Evolutionary conservation across 1,139 yeast species (phyloP).

Genomic region (Sugiyamaella pinicola): DNA sequence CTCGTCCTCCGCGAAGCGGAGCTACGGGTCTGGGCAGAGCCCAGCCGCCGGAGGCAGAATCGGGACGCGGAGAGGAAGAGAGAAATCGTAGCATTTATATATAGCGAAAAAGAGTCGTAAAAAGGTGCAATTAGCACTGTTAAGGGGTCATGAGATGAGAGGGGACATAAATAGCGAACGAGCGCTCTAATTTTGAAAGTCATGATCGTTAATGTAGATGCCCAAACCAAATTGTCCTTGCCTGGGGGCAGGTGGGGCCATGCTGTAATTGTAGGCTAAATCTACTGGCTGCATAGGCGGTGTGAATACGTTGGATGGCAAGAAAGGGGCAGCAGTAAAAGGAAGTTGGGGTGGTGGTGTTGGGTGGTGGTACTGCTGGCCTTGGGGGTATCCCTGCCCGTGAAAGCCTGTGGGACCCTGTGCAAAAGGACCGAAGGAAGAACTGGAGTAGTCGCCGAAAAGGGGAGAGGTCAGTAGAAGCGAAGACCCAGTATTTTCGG

Average conservation of each 20-base stretch:
- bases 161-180: conserved; percentile 1
- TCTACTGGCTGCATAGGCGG: conserved; percentile 1
- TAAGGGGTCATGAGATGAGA: conserved; percentile 12
- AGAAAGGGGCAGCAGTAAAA: not conserved
- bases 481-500: not conserved
- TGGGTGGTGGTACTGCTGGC: not conserved
- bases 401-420: not conserved
- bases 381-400: not conserved
- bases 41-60: conserved; percentile 1
- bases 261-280: not conserved
- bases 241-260: conserved; percentile 2
- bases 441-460: not conserved
- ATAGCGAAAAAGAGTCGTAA: not conserved
- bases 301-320: not conserved
- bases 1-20: no score
- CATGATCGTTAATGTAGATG: conserved; percentile 13
- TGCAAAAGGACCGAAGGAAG: not conserved
- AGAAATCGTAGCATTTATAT: conserved; percentile 8
- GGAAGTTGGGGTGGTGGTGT: not conserved
- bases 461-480: not conserved
- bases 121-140: not conserved
- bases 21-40: not conserved
- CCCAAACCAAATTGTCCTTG: conserved; percentile 16
- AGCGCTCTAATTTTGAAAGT: not conserved
- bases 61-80: no score